A percentile compares a stretch with the other conserved stretches of the same genome.
These are phyloP conservation scores for Thraustochytrium sp. DNA, from an alignment of 352 stramenopile genomes.

Conservation along the genomic window DNA sequence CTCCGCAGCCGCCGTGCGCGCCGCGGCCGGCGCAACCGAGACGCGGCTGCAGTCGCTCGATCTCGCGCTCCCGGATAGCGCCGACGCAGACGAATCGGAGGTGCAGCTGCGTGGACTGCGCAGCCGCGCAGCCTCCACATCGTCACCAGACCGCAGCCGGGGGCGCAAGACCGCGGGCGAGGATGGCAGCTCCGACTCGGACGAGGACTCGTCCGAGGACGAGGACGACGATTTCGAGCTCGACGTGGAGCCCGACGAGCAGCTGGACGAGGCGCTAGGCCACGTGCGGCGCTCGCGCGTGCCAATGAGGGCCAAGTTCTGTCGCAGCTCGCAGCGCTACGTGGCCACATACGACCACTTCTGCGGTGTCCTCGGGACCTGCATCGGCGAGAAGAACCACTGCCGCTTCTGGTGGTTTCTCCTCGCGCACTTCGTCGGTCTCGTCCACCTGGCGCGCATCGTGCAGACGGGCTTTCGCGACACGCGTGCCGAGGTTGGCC, in stretches of 20 bases:
- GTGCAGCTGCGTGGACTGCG: no score
- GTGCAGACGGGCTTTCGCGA: conserved; percentile 46
- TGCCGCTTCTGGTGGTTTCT: conserved; percentile 72
- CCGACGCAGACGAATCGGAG: no score
- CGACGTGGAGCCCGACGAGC: conserved; percentile 32
- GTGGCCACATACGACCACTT: conserved; percentile 85
- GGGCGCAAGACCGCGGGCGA: background rate
- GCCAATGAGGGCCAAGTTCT: conserved; percentile 76
- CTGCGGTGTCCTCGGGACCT: conserved; percentile 74
- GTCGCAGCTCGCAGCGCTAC: conserved; percentile 64
- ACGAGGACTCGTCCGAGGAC: background rate
- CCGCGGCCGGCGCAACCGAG: no score
- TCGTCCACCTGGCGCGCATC: conserved; percentile 48
- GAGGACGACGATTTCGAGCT: conserved; percentile 10
- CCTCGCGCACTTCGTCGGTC: conserved; percentile 52
- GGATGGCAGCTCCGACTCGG: background rate
- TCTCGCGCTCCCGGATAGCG: no score
- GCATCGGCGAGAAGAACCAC: conserved; percentile 80
- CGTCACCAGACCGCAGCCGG: background rate
- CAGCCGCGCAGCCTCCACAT: no score
- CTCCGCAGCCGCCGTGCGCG: no score
- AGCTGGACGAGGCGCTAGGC: background rate
- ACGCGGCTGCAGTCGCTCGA: no score
- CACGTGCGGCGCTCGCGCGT: background rate
- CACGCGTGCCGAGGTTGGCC: background rate